Evolutionary conservation across 306 rosid species (phyloP).

Genomic region (Lathyrus oleraceus): DNA sequence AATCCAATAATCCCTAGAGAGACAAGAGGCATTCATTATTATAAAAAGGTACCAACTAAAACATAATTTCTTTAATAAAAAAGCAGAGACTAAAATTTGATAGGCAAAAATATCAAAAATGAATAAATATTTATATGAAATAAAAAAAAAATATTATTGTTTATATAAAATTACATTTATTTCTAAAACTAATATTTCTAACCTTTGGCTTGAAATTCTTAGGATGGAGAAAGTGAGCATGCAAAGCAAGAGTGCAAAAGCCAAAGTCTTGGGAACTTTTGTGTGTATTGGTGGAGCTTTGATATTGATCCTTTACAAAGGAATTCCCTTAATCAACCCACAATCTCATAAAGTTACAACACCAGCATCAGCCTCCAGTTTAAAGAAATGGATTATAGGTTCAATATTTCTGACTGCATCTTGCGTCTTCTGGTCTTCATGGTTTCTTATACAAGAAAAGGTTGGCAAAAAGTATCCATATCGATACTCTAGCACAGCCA

Average conservation of each 20-base stretch:
- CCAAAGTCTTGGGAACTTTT: conserved; percentile 63
- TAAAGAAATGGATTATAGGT: conserved; percentile 65
- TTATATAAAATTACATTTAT: no score
- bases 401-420: conserved; percentile 55
- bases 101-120: no score
- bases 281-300: conserved; percentile 72
- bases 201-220: conserved; percentile 12
- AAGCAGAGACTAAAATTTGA: no score
- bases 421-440: conserved; percentile 77
- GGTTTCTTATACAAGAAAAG: conserved; percentile 83
- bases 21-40: no score
- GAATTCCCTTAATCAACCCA: conserved; percentile 51
- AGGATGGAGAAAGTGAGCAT: conserved; percentile 74
- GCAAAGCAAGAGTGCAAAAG: conserved; percentile 52
- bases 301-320: conserved; percentile 64
- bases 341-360: conserved; percentile 23
- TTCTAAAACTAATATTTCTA: not conserved
- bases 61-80: no score
- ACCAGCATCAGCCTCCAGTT: conserved; percentile 18
- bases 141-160: no score
- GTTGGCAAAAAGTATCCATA: conserved; percentile 62
- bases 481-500: conserved; percentile 79
- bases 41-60: no score
- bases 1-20: no score
- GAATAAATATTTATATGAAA: no score